Base-by-base conservation (phyloP, 2,329 filamentous ascomycete species). In the Fusarium humuli region DNA sequence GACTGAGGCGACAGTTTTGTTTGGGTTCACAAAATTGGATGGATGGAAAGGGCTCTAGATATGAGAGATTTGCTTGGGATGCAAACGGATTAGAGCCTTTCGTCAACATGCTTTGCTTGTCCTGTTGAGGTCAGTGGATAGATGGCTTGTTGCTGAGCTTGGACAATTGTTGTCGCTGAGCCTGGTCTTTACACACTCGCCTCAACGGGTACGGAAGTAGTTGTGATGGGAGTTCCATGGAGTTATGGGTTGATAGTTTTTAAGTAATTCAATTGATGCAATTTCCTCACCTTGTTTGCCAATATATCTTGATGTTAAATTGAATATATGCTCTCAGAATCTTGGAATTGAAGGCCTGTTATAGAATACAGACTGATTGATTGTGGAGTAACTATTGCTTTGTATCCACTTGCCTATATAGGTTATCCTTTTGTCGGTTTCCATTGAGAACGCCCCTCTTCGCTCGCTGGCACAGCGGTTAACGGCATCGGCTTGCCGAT, bases 11-110 rank as follows among this genome's bases (percentile, higher is more conserved):
- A 61, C 48, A 48, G 30, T 20, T 53, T 59, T 61, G 61, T 52
- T 52, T 37, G 49, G 59, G 60, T 32, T 57, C 10, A 62, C 29
- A 65, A 69, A 65, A 50, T 71, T 73, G 69, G 60, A 73, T 73
- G 56, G 48, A 25, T 45, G 49, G 60, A 25, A 61, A 57, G 49
- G 59, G 60, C n/a, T 41, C 42, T 63, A 63, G 67, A 61, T 27
- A 46, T 40, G 55, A 60, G n/a, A 22, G 41, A 67, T 29, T 57
- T 61, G 49, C 37, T 50, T 37, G 60, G 48, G 58, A 44, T 30
- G 53, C 41, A 41, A 23, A 23, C 22, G 20, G 32, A 34, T 20
- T 20, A n/a, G 25, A 55, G 23, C 41, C 23, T 53, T 52, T 41
- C 16, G 18, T 40, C 27, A 55, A 27, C 22, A 53, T 27, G 40